Percentiles rank a stretch among this genome's conserved stretches.
These are phyloP conservation scores for Pterulicium gracile DNA, from an alignment of 1,284 basidiomycete genomes.

Conservation along the genomic window DNA sequence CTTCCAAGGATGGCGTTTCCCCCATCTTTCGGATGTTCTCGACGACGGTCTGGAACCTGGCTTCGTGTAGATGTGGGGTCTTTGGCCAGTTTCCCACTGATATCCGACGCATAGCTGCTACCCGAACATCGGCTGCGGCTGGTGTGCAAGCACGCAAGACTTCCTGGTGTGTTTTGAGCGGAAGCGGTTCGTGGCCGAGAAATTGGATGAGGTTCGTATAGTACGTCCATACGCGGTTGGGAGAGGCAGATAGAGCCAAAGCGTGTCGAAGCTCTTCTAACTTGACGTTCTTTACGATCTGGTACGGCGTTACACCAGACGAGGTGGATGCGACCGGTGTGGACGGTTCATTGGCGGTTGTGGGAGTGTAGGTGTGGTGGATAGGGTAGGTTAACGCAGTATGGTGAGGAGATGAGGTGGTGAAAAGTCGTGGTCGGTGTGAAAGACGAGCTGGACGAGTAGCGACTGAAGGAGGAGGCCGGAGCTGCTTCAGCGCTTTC, in stretches of 20 bases:
- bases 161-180: constrained; percentile 51
- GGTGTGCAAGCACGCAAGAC: constrained; percentile 57
- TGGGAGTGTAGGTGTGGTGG: neutral
- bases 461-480: neutral
- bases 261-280: neutral
- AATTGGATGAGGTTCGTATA: constrained; percentile 46
- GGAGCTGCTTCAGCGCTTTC: neutral
- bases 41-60: constrained; percentile 52
- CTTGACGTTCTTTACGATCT: neutral
- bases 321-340: neutral
- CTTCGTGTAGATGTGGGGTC: constrained; percentile 42
- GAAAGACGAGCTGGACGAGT: neutral
- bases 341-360: neutral
- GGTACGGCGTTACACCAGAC: neutral
- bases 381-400: neutral
- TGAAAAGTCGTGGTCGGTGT: neutral
- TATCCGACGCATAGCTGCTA: constrained; percentile 26
- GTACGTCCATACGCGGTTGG: constrained; percentile 39
- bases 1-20: constrained; percentile 38
- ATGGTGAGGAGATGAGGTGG: neutral
- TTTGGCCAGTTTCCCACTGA: constrained; percentile 22
- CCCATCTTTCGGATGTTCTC: constrained; percentile 53
- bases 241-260: neutral
- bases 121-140: constrained; percentile 31
- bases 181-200: constrained; percentile 36